These are phyloP conservation scores for Melastoma malabathricum DNA, from an alignment of 345 rosid species.

Conservation along the genomic window DNA sequence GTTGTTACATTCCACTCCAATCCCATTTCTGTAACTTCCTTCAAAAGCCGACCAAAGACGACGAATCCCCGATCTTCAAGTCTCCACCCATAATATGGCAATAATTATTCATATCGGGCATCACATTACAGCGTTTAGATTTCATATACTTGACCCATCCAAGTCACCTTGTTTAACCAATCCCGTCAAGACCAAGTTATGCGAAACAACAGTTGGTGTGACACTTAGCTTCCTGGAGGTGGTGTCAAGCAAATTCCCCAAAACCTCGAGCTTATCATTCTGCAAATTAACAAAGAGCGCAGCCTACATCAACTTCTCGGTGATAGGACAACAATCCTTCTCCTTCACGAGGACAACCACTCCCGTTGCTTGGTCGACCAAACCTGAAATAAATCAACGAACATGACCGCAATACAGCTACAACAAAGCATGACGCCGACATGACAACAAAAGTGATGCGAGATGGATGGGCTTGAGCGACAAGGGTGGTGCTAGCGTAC, in stretches of 20 bases:
- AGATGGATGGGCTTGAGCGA: too few species aligned
- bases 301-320: constrained; percentile 22
- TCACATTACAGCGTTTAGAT: constrained; percentile 2
- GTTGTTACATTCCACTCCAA: constrained; percentile 11
- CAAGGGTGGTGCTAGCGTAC: too few species aligned
- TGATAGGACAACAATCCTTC: constrained; percentile 6
- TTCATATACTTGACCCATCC: constrained; percentile 20
- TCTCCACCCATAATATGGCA: constrained; percentile 15
- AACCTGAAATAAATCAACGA: neutral
- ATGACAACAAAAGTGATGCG: too few species aligned
- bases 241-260: constrained; percentile 10
- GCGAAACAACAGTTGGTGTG: constrained; percentile 11
- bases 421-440: too few species aligned
- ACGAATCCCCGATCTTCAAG: constrained; percentile 7
- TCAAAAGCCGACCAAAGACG: constrained; percentile 15
- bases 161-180: constrained; percentile 12
- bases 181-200: constrained; percentile 17
- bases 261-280: constrained; percentile 8
- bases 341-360: constrained; percentile 6
- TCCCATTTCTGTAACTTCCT: constrained; percentile 14
- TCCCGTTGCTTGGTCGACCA: constrained; percentile 18
- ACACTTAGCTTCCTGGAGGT: constrained; percentile 9
- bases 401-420: too few species aligned
- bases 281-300: constrained; percentile 12
- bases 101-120: constrained; percentile 16